These are phyloP conservation scores for Entoloma clypeatum DNA, from an alignment of 1,284 basidiomycete species.

Conservation along the genomic window DNA sequence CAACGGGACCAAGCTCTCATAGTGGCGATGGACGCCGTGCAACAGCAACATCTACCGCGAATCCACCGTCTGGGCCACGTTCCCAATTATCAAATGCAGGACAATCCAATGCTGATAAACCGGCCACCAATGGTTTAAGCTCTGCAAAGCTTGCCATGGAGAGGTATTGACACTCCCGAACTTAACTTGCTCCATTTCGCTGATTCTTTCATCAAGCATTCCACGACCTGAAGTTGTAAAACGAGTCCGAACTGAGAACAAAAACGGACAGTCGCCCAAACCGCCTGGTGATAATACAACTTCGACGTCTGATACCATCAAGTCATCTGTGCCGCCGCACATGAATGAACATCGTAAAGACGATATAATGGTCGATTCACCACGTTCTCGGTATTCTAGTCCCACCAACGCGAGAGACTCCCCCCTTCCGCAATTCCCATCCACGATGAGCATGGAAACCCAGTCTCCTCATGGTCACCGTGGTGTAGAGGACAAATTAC, in stretches of 20 bases:
- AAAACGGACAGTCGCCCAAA: conserved; percentile 39
- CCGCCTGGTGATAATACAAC: conserved; percentile 26
- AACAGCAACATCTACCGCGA: conserved; percentile 28
- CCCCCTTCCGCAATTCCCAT: conserved; percentile 13
- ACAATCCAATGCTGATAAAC: conserved; percentile 25
- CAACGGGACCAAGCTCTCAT: conserved; percentile 36
- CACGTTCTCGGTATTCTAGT: conserved; percentile 22
- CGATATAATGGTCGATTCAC: conserved; percentile 11
- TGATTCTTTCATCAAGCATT: conserved; percentile 40
- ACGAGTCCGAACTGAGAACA: conserved; percentile 56
- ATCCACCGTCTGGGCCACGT: conserved; percentile 56
- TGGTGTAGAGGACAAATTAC: conserved; percentile 29
- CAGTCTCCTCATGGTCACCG: conserved; percentile 40
- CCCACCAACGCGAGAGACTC: conserved; percentile 22
- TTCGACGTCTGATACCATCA: conserved; percentile 19
- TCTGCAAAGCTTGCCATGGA: conserved; percentile 59
- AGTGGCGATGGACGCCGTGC: conserved; percentile 32
- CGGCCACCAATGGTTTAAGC: conserved; percentile 19
- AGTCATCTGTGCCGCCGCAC: conserved; percentile 21
- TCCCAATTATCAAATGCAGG: conserved; percentile 40
- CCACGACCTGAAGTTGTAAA: conserved; percentile 75
- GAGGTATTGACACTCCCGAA: conserved; percentile 41
- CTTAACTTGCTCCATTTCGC: neutral
- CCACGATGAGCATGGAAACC: conserved; percentile 32
- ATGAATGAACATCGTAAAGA: conserved; percentile 20